These are phyloP conservation scores for Mortierella hygrophila DNA, from an alignment of 192 early-diverging fungal species.

Conservation along the genomic window DNA sequence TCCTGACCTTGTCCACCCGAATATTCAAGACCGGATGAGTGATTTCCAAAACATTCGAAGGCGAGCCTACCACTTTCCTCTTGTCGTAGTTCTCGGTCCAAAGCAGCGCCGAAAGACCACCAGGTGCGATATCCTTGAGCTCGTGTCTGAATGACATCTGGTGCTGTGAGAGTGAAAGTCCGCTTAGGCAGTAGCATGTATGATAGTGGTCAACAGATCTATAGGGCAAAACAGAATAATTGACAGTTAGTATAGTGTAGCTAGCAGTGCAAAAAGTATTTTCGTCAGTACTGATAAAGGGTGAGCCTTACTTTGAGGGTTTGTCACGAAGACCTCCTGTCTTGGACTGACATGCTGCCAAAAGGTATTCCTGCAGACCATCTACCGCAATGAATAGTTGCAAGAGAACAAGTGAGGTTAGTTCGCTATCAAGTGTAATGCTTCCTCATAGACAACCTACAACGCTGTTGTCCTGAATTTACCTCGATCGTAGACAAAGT, in stretches of 20 bases:
- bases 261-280: not conserved
- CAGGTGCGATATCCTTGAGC: conserved; percentile 34
- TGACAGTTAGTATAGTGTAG: not conserved
- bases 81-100: conserved; percentile 51
- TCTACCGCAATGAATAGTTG: conserved; percentile 52
- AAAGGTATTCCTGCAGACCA: conserved; percentile 88
- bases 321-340: conserved; percentile 93
- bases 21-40: conserved; percentile 86
- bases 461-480: not conserved
- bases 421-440: too few relatives aligned
- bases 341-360: conserved; percentile 86
- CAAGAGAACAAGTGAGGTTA: not conserved
- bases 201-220: conserved; percentile 92
- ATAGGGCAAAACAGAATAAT: not conserved
- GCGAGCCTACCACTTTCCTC: conserved; percentile 59
- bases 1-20: conserved; percentile 58
- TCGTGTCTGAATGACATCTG: conserved; percentile 61
- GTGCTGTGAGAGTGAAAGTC: conserved; percentile 89
- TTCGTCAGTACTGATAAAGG: not conserved
- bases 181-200: conserved; percentile 92
- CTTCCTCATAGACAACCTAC: not conserved
- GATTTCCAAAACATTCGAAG: conserved; percentile 66
- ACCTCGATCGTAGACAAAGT: conserved; percentile 66
- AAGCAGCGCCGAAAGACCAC: conserved; percentile 56
- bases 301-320: conserved; percentile 78